Base-by-base conservation (phyloP, 2,329 filamentous ascomycete genomes). In the Pochonia chlamydosporia region DNA sequence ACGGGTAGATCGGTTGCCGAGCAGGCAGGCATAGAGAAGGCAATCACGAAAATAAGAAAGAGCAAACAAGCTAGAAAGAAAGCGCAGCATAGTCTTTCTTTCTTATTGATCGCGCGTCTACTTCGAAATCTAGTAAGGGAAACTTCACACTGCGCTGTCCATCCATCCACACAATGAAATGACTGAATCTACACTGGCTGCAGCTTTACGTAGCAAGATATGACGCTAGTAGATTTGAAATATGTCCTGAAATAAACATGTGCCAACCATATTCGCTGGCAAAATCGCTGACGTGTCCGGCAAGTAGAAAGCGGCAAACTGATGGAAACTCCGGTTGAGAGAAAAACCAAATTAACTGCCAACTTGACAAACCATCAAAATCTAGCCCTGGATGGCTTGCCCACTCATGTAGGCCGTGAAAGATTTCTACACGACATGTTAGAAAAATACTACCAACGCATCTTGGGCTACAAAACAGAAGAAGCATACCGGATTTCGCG, bases 401-500 rank as follows among this genome's bases (percentile, higher is more conserved):
- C 74, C 74, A 0, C 67, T 62, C 69, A 81, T 74, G 53, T 72
- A 81, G 3, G 72, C 73, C 31, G 62, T 63, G 54, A 81, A 81
- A 2, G 76, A 65, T 63, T 68, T 73, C 75, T 80, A 54, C 10
- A 18, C 36, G 37, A 35, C 21, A 10, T 16, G 40, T 39, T 23
- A 23, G 20, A 10, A n/a, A n/a, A n/a, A n/a, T n/a, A 24, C n/a
- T 18, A 10, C 20, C 35, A 39, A 23, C 18, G 18, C 21, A 39
- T 13, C 5, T 21, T 7, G n/a, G 23, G 5, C 35, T 21, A n/a
- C 33, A 20, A 40, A 5, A 3, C 20, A 10, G 24, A 35, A 5
- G 11, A 25, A 9, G 72, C 80, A 63, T 68, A 81, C 79, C 44
- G 89, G 77, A 62, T 96, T 97, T 52, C 93, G 80, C 1, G 93